These are phyloP conservation scores for Collybia mongolica DNA, from an alignment of 768 basidiomycete species.

Conservation along the genomic window DNA sequence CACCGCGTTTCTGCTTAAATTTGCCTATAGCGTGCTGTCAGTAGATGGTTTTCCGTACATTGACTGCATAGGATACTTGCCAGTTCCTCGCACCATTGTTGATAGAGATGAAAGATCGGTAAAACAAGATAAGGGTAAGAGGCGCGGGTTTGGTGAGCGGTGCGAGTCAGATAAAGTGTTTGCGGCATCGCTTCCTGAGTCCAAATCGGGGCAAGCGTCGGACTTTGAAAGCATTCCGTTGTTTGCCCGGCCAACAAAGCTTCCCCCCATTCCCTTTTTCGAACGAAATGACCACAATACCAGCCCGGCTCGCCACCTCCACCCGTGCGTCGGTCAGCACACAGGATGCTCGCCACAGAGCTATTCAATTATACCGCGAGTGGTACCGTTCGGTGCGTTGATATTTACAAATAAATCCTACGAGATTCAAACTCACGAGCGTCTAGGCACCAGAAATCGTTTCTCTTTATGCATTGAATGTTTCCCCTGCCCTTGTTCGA, in stretches of 20 bases:
- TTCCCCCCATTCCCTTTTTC: background rate
- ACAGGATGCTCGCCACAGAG: constrained; percentile 65
- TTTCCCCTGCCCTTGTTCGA: constrained; percentile 76
- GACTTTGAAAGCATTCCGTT: constrained; percentile 13
- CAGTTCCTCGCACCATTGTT: constrained; percentile 52
- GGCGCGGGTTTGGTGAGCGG: constrained; percentile 5
- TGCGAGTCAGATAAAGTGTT: constrained; percentile 10
- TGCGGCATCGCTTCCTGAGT: constrained; percentile 1
- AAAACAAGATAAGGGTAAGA: constrained; percentile 6
- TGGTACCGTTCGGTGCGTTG: constrained; percentile 89
- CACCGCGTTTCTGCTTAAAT: constrained; percentile 86
- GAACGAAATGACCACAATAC: constrained; percentile 68
- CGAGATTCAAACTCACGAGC: background rate
- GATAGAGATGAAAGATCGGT: constrained; percentile 5
- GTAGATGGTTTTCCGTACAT: background rate
- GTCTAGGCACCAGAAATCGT: constrained; percentile 88
- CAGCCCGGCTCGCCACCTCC: constrained; percentile 77
- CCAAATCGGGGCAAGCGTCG: constrained; percentile 14
- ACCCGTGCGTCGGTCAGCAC: constrained; percentile 56
- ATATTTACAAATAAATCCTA: no score
- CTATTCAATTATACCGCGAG: constrained; percentile 80
- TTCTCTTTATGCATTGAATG: constrained; percentile 75
- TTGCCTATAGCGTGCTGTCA: constrained; percentile 47
- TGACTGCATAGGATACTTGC: constrained; percentile 20
- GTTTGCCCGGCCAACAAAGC: constrained; percentile 10